Conservation (phyloP, 1,139 yeast species). For the Pneumocystis sp. region DNA sequence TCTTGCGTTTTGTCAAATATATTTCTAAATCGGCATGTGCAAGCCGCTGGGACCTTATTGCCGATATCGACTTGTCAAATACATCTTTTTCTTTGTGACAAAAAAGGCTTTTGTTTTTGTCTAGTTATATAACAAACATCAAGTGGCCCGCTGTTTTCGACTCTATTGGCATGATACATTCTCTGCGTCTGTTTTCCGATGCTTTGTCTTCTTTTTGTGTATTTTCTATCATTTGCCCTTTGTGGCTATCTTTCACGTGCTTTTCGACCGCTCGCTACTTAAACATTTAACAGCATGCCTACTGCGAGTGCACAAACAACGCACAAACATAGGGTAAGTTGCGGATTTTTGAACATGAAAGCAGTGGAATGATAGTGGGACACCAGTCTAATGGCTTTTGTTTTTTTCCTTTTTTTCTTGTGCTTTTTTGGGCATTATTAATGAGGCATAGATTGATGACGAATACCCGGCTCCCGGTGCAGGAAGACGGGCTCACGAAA, state of each 20-base stretch:
- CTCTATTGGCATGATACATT: too few species aligned
- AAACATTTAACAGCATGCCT: not conserved
- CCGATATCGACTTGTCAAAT: constrained; percentile 57
- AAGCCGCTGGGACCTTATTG: constrained; percentile 78
- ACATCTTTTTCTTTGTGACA: not conserved
- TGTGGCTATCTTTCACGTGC: not conserved
- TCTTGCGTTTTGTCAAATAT: constrained; percentile 80
- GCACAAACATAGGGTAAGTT: not conserved
- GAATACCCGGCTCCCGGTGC: not conserved
- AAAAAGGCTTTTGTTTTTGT: not conserved
- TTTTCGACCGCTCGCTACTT: not conserved
- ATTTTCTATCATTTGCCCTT: not conserved
- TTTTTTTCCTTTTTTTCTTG: not conserved
- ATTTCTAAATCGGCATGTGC: constrained; percentile 81
- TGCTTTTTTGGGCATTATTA: not conserved
- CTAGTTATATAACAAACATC: too few species aligned
- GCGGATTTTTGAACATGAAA: not conserved
- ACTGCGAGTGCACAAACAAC: not conserved
- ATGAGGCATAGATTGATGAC: not conserved
- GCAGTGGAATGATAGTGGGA: not conserved
- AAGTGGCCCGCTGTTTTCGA: too few species aligned
- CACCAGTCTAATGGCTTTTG: not conserved
- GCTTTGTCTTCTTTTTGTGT: not conserved
- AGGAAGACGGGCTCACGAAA: not conserved
- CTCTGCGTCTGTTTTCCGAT: too few species aligned